Conservation (phyloP, 192 early-diverging fungal species). For the Entophlyctis luteolus region DNA sequence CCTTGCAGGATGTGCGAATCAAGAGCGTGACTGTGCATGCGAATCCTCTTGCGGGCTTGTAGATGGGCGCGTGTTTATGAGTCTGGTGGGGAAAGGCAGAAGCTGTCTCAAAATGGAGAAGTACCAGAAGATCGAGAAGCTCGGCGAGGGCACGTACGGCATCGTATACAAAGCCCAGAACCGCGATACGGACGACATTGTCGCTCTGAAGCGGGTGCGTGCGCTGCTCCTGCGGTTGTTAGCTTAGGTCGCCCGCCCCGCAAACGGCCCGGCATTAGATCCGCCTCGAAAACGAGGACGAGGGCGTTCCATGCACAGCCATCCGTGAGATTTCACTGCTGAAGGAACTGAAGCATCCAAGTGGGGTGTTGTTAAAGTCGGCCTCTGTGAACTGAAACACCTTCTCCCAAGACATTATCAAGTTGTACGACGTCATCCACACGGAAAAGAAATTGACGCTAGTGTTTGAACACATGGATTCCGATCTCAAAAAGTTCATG, state of each 20-base stretch:
- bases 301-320: conserved; percentile 55
- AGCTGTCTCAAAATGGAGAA: no score
- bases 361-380: conserved; percentile 24
- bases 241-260: no score
- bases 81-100: conserved; percentile 30
- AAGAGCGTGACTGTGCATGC: conserved; percentile 81
- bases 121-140: conserved; percentile 93
- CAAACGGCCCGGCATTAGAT: no score
- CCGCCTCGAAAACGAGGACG: conserved; percentile 51
- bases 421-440: conserved; percentile 94
- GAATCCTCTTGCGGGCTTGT: conserved; percentile 77
- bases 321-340: conserved; percentile 78
- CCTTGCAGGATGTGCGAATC: conserved; percentile 74
- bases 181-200: conserved; percentile 89
- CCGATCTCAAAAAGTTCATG: conserved; percentile 97
- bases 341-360: conserved; percentile 77
- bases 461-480: conserved; percentile 98
- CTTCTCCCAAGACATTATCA: conserved; percentile 37
- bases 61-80: no score
- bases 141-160: conserved; percentile 74
- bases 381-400: neutral
- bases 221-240: conserved; percentile 34
- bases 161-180: conserved; percentile 99
- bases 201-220: conserved; percentile 85
- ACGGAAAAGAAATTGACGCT: conserved; percentile 97